A percentile compares a stretch with the other conserved stretches of the same genome.
Evolutionary conservation across 2,329 filamentous ascomycete genomes (phyloP).

Genomic region (Leptodontidium sp.): DNA sequence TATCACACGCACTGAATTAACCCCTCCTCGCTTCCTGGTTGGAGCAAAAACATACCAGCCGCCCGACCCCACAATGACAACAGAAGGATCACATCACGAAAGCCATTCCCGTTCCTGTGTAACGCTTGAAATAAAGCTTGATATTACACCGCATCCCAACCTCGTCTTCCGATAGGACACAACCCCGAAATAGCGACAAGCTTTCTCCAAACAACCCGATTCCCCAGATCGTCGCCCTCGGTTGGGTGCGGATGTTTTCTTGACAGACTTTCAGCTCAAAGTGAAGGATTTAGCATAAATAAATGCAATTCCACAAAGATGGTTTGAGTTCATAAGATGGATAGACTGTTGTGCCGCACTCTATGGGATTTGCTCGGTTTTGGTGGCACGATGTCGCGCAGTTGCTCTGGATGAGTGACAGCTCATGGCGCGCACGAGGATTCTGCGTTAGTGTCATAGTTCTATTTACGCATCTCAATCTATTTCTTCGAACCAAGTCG

Average conservation of each 20-base stretch:
- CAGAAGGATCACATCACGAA: neutral
- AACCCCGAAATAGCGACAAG: neutral
- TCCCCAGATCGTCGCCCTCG: neutral
- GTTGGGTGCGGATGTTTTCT: neutral
- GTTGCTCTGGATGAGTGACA: neutral
- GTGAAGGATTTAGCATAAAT: conserved; percentile 15
- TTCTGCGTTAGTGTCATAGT: neutral
- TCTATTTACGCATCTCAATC: neutral
- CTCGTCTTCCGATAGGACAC: neutral
- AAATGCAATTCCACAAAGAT: neutral
- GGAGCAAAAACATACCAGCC: neutral
- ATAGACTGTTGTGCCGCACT: conserved; percentile 14
- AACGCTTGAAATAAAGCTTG: neutral
- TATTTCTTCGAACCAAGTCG: neutral
- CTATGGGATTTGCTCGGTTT: neutral
- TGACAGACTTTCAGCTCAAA: neutral
- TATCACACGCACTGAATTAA: neutral
- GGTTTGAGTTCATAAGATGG: conserved; percentile 8
- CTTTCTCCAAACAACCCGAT: neutral
- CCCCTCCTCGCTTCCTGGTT: neutral
- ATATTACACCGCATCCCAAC: neutral
- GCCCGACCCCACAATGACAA: neutral
- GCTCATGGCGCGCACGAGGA: neutral
- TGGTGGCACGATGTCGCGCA: neutral
- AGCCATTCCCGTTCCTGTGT: neutral